These are phyloP conservation scores for Hericium coralloides DNA, from an alignment of 768 basidiomycete genomes.

Conservation along the genomic window DNA sequence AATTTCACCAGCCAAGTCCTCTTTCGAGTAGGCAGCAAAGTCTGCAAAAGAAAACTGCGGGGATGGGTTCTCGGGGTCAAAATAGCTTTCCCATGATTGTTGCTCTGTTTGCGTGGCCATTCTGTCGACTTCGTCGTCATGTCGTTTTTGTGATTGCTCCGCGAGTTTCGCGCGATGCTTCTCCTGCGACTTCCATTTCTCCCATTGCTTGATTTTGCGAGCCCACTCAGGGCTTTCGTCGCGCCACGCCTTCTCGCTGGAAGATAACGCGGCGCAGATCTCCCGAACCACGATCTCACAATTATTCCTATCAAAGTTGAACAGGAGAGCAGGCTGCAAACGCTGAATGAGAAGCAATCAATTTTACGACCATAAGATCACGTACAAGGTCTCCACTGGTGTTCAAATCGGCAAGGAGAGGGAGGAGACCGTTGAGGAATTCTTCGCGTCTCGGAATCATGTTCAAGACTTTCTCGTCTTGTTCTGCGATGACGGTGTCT, in stretches of 20 bases:
- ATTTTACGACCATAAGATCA: neutral
- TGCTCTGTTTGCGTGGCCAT: slow-evolving; percentile 13
- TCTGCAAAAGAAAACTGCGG: slow-evolving; percentile 54
- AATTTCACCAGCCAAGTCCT: slow-evolving; percentile 43
- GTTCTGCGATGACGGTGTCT: slow-evolving; percentile 25
- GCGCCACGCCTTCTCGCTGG: slow-evolving; percentile 44
- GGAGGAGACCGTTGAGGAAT: slow-evolving; percentile 38
- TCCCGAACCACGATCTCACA: slow-evolving; percentile 45
- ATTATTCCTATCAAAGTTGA: slow-evolving; percentile 51
- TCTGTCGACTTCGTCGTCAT: slow-evolving; percentile 22
- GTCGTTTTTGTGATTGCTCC: slow-evolving; percentile 32
- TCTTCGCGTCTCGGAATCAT: slow-evolving; percentile 19
- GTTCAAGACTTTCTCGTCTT: slow-evolving; percentile 21
- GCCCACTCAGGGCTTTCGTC: slow-evolving; percentile 37
- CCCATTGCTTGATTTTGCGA: slow-evolving; percentile 40
- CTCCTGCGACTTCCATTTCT: slow-evolving; percentile 36
- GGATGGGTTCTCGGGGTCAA: slow-evolving; percentile 49
- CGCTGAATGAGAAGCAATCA: neutral
- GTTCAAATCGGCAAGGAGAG: slow-evolving; percentile 51
- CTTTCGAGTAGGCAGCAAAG: slow-evolving; percentile 31
- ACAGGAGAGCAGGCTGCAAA: slow-evolving; percentile 54
- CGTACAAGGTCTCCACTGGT: slow-evolving; percentile 44
- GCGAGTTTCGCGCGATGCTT: slow-evolving; percentile 41
- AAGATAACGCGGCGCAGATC: slow-evolving; percentile 28
- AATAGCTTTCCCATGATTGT: slow-evolving; percentile 40